Base-by-base conservation (phyloP, 2,329 filamentous ascomycete genomes). In the Sclerotinia glacialis region DNA sequence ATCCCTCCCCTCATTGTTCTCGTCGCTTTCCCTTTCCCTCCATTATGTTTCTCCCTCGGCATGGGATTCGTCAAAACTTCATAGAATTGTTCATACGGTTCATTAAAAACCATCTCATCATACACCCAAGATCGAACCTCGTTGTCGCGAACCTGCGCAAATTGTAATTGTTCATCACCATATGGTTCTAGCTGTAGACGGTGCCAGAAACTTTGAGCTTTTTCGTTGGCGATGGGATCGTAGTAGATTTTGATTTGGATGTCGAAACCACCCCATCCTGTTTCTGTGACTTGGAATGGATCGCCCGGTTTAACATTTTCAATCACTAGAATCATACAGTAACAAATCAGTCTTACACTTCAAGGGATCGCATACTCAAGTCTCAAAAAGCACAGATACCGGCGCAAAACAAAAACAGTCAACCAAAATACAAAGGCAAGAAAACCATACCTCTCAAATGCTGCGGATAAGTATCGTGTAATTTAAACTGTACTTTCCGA, bases 231-330 rank as follows among this genome's bases (percentile, higher is more conserved):
- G 76, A 96, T 91, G 66, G 90, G 88, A 66, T 91, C 88, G 79
- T 97, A 99, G 81, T 96, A 96, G 54, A 99, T 84, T 76, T 97
- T 93, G 76, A 99, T 90, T 70, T 93, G 91, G 74, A 99, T 96
- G 77, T 95, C 92, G 80, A 99, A 99, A 80, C 97, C 95, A 74
- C 95, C 95, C 91, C 96, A 99, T 59, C 95, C 95, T 0, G 95
- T 98, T 79, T 98, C 95, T 69, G 87, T 86, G 69, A 98, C 90
- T 74, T 92, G 83, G 74, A 97, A 99, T 14, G 93, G 75, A 69
- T 85, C 83, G n/a, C 82, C 82, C 0, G 80, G 79, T 16, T 61
- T 63, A 61, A 91, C 86, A 68, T 86, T 86, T 74, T 97, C 93
- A 74, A 95, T 83, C 77, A 90, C 83, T 85, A 56, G 9, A 28